Evolutionary conservation across 306 rosid genomes (phyloP), one percentile per base, ranked within the genome.

Genomic region (Neltuma alba): DNA sequence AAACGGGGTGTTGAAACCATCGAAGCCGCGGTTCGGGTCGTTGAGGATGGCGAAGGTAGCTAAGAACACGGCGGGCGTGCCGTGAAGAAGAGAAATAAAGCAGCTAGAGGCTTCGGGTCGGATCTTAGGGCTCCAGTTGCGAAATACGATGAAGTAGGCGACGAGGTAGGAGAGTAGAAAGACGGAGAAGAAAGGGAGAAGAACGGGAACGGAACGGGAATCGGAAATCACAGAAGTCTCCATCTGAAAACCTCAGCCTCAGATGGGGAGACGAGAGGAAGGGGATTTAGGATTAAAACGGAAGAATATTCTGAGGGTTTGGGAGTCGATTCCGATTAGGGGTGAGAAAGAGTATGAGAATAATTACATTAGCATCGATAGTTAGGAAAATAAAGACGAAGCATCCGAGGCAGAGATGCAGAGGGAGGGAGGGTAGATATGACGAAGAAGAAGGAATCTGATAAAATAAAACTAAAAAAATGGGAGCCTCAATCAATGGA

Each of bases 71-170:
- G 93, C 98, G 64, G 99, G 98, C 0, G 98, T 91, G 36, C 99
- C 99, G 77, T 96, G 99, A 12, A 86, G 83, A 30, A 93, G 75
- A 6, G 97, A 93, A 33, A 95, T 95, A 1, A 90, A 62, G 67
- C 99, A 95, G 83, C 96, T 89, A 0, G 97, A 73, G 16, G 91
- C 92, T 78, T 95, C 98, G 77, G 97, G 88, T 77, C 99, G 98
- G 85, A 80, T 85, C 89, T 91, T 90, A 23, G 97, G 89, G 90
- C 81, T 72, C 85, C 90, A 86, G 28, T 55, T 82, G 0, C 94
- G 97, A 78, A 95, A 92, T 18, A 91, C 54, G 65, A 91, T 4
- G 88, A 89, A 81, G 81, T 87, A 88, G 25, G 89, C 98, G 6
- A 84, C 0, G 64, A 91, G 82, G 67, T 95, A 95, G 79, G 85